Base-by-base conservation (phyloP, 2,329 filamentous ascomycete genomes). In the Cordyceps militaris region DNA sequence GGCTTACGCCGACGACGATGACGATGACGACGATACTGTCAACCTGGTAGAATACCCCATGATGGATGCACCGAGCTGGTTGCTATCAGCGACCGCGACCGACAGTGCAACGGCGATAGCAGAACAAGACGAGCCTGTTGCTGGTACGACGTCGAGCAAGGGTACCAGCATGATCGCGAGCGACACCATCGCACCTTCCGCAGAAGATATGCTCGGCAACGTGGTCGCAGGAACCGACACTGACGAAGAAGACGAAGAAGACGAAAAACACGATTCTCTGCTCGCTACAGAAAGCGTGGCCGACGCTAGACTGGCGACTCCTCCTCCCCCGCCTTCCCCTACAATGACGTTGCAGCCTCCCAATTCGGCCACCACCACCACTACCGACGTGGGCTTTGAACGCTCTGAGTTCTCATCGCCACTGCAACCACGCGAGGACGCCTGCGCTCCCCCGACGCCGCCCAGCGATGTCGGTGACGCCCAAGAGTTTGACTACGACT, bases 401-500 rank as follows among this genome's bases (percentile, higher is more conserved):
- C 53, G n/a, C 28, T 46, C 42, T 3, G 28, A 21, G 26, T 46
- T 36, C 14, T 55, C 42, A 10, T 55, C 53, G 24, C 44, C 53
- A 8, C n/a, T 21, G 38, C 38, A 10, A 21, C 38, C 16, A 21
- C 19, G 10, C 40, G 40, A 43, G 11, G 11, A 56, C 3, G 34
- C 8, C 32, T 21, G 24, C 26, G 40, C 24, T 9, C 48, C 58
- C 6, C 24, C 21, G 3, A 56, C 58, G 46, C 51, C 40, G 13
- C 58, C 49, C 30, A 60, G 49, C 38, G 48, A 59, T 2, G 32
- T 36, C n/a, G 50, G 13, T 54, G 62, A 55, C 42, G 50, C 63
- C 23, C 57, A 57, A 30, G 60, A 58, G 38, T 68, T 72, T 26
- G 63, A 70, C 7, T 66, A 66, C 56, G 68, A 70, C 13, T 70